Evolutionary conservation across 306 rosid species (phyloP).

Genomic region (Trichosanthes cucumerina): DNA sequence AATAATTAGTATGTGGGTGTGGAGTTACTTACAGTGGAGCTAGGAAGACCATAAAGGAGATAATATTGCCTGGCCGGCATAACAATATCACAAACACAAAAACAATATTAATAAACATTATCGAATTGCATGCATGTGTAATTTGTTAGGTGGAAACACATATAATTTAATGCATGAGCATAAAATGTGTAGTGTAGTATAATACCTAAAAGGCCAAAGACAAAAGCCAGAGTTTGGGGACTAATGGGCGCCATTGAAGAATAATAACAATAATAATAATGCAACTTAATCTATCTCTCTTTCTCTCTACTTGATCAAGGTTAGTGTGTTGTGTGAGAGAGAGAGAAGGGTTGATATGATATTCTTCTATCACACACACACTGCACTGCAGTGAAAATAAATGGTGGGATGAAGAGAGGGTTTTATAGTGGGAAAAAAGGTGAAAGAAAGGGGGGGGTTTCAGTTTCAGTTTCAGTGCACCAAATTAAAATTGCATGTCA

Average conservation of each 20-base stretch:
- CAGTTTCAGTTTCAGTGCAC: neutral
- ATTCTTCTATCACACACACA: too few species aligned
- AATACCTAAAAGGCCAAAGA: constrained; percentile 83
- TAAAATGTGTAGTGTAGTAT: too few species aligned
- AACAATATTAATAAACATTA: too few species aligned
- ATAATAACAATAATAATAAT: too few species aligned
- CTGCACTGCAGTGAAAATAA: neutral
- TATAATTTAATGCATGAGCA: neutral
- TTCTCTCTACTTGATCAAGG: neutral
- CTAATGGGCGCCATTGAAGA: constrained; percentile 31
- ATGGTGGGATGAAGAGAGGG: neutral
- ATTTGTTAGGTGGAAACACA: neutral
- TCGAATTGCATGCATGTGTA: too few species aligned
- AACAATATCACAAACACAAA: too few species aligned
- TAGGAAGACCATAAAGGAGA: constrained; percentile 79
- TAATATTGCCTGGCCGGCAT: constrained; percentile 72
- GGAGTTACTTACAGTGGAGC: constrained; percentile 95
- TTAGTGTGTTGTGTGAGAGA: neutral
- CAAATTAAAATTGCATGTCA: neutral
- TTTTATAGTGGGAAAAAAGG: neutral
- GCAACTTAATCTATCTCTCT: neutral
- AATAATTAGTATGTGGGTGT: neutral
- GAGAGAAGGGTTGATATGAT: neutral
- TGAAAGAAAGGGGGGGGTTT: neutral
- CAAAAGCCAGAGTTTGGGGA: constrained; percentile 37